A percentile compares a stretch with the other conserved stretches of the same genome.
Conservation (phyloP, 768 basidiomycete genomes). For the Suillus fuscotomentosus region DNA sequence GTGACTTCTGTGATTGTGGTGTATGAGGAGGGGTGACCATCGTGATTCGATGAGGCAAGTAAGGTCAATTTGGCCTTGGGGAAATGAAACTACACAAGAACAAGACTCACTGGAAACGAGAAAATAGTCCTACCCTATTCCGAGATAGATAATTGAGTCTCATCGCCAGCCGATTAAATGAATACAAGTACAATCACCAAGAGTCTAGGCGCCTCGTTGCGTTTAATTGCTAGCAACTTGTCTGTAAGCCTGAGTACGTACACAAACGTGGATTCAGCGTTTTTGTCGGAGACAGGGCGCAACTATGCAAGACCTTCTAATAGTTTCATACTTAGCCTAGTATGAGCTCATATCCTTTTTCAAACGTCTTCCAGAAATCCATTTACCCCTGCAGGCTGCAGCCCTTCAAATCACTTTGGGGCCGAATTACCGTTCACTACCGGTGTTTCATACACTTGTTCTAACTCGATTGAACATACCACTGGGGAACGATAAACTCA, state of each 20-base stretch:
- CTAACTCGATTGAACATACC: not conserved
- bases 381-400: not conserved
- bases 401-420: not conserved
- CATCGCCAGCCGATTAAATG: no score
- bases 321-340: not conserved
- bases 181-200: no score
- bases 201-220: no score
- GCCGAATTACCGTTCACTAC: not conserved
- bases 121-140: no score
- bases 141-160: no score
- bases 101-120: no score
- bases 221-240: no score
- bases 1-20: not conserved
- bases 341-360: not conserved
- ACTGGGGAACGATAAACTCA: not conserved
- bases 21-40: not conserved
- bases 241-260: not conserved
- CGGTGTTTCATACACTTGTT: not conserved
- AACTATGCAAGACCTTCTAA: not conserved
- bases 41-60: not conserved
- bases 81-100: no score
- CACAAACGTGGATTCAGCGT: not conserved
- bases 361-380: not conserved
- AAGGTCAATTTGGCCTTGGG: not conserved
- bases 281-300: not conserved